A percentile compares a stretch with the other conserved stretches of the same genome.
These are phyloP conservation scores for Nemania sp. DNA, from an alignment of 2,329 filamentous ascomycete genomes.

Conservation along the genomic window DNA sequence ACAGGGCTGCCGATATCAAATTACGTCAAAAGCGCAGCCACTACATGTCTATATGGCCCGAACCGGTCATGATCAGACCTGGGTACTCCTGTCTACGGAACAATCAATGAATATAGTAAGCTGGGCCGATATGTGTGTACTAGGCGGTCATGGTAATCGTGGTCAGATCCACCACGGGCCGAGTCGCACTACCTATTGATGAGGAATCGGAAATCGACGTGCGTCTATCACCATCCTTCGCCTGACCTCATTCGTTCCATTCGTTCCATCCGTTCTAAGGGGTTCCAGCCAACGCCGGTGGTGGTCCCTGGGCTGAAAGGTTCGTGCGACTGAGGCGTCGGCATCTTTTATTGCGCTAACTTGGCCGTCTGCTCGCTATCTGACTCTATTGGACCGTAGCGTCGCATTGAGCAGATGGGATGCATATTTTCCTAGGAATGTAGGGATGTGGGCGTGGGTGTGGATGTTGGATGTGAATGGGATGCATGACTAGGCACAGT, in stretches of 20 bases:
- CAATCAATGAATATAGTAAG: too few relatives aligned
- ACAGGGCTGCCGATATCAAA: too few relatives aligned
- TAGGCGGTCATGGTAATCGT: background rate
- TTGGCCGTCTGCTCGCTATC: background rate
- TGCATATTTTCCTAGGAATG: background rate
- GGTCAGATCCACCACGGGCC: constrained; percentile 27
- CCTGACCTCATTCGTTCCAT: constrained; percentile 4
- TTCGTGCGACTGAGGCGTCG: constrained; percentile 15
- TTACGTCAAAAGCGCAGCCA: too few relatives aligned
- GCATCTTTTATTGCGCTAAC: constrained; percentile 7
- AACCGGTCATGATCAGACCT: too few relatives aligned
- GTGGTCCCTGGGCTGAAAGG: constrained; percentile 4
- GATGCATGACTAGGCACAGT: background rate
- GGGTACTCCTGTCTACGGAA: too few relatives aligned
- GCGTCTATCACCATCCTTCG: background rate
- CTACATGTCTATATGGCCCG: too few relatives aligned
- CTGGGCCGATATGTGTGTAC: too few relatives aligned
- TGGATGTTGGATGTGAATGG: background rate
- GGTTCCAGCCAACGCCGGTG: background rate
- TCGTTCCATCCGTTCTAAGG: too few relatives aligned
- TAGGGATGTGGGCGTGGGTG: background rate
- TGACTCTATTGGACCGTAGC: constrained; percentile 1
- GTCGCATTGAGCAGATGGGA: background rate
- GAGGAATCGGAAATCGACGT: constrained; percentile 1
- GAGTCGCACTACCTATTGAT: constrained; percentile 12